phyloP scores from a whole-genome alignment of 495 filamentous ascomycete species.

The Neurospora africana region DNA sequence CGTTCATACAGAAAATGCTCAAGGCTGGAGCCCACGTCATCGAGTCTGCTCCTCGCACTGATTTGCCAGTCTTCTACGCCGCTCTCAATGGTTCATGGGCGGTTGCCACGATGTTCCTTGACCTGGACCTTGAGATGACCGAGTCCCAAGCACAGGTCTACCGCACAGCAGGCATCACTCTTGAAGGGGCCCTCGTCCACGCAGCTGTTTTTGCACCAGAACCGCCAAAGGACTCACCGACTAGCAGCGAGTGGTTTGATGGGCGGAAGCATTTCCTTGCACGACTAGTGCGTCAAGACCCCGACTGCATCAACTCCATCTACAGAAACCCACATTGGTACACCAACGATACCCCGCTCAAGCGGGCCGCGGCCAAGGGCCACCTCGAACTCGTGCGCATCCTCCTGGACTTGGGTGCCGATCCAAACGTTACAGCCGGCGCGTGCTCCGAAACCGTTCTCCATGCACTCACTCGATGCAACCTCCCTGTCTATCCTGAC shows the following conservation, averaged over 20 bases:
- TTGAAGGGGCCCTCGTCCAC: background rate
- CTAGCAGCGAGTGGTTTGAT: background rate
- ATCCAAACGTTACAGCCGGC: background rate
- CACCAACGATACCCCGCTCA: background rate
- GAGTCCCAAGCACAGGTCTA: background rate
- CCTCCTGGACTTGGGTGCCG: background rate
- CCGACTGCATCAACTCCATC: background rate
- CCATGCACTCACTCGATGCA: background rate
- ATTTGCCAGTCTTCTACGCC: background rate
- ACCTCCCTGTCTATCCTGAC: background rate
- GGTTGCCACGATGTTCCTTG: background rate
- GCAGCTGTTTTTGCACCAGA: background rate
- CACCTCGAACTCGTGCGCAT: background rate
- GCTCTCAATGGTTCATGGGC: background rate
- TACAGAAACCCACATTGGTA: background rate
- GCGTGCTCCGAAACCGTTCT: background rate
- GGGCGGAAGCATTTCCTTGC: background rate
- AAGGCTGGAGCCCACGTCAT: background rate
- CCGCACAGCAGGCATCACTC: background rate
- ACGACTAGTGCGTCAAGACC: background rate
- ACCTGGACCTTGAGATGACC: background rate
- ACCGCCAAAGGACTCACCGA: background rate
- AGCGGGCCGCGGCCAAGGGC: background rate
- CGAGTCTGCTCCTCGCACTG: background rate
- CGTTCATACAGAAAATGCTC: background rate